Evolutionary conservation across 352 stramenopile species (phyloP).

Genomic region (Pythium rhizo-oryzae): DNA sequence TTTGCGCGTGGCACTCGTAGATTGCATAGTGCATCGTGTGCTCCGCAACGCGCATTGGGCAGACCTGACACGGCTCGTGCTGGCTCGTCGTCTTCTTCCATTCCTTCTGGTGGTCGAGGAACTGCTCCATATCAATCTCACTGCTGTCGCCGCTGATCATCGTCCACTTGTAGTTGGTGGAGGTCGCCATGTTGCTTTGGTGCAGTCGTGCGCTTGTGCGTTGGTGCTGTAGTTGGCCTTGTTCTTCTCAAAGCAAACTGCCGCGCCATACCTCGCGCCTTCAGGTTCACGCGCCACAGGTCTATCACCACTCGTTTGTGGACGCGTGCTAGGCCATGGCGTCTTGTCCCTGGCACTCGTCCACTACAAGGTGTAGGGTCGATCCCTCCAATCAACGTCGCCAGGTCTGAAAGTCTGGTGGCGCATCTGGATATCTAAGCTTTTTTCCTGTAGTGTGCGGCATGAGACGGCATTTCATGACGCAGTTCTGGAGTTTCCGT

Average conservation of each 20-base stretch:
- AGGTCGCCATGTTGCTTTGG: background rate
- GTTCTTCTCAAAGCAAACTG: background rate
- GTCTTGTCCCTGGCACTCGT: too few relatives aligned
- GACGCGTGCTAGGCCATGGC: background rate
- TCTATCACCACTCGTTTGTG: background rate
- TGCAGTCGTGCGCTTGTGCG: background rate
- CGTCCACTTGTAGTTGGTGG: background rate
- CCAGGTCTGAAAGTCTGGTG: background rate
- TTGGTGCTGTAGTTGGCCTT: background rate
- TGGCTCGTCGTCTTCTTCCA: slow-evolving; percentile 14
- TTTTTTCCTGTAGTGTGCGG: background rate
- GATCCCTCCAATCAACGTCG: too few relatives aligned
- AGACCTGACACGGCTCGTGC: slow-evolving; percentile 9
- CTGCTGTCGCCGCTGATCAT: background rate
- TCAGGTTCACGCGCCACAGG: too few relatives aligned
- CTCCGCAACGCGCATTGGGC: background rate
- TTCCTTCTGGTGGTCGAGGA: slow-evolving; percentile 10
- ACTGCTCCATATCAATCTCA: slow-evolving; percentile 15
- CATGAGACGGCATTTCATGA: background rate
- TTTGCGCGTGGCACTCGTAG: slow-evolving; percentile 6
- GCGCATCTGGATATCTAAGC: background rate
- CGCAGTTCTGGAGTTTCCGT: background rate
- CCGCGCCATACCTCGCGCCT: too few relatives aligned
- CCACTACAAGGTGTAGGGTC: too few relatives aligned
- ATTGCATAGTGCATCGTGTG: slow-evolving; percentile 15